A percentile compares a stretch with the other conserved stretches of the same genome.
phyloP scores from a whole-genome alignment of 148 eudicot genomes.

The Amaranthus palmeri region DNA sequence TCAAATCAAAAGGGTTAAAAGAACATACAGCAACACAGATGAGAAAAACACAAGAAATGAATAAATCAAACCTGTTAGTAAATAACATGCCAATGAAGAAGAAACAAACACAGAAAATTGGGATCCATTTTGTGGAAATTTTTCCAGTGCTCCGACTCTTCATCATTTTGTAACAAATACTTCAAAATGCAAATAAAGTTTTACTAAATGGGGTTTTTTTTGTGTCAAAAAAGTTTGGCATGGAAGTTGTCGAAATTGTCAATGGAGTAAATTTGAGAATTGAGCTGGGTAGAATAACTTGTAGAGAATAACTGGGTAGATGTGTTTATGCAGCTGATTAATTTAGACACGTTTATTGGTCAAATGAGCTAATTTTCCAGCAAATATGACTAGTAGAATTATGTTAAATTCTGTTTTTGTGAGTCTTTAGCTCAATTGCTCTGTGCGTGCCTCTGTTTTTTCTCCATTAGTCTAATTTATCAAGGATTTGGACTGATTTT shows the following conservation, averaged over 20 bases:
- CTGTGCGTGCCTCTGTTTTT: too few relatives aligned
- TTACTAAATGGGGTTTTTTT: background rate
- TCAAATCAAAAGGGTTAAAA: background rate
- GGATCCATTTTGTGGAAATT: conserved; percentile 65
- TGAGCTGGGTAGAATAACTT: background rate
- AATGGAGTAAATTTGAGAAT: background rate
- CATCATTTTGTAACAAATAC: conserved; percentile 28
- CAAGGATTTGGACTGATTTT: too few relatives aligned
- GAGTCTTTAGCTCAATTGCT: too few relatives aligned
- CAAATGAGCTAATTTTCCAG: too few relatives aligned
- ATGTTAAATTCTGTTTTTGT: too few relatives aligned
- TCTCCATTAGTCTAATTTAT: too few relatives aligned
- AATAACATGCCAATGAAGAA: conserved; percentile 75
- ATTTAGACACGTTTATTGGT: background rate
- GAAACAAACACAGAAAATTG: conserved; percentile 53
- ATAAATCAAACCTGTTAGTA: conserved; percentile 55
- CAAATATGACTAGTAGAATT: too few relatives aligned
- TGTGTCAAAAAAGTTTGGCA: background rate
- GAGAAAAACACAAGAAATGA: conserved; percentile 6
- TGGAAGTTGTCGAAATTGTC: background rate
- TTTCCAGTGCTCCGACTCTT: conserved; percentile 54
- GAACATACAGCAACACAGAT: conserved; percentile 5
- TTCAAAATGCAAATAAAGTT: background rate
- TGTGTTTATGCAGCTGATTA: background rate
- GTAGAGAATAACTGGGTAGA: background rate